Percentiles rank a stretch among this genome's conserved stretches.
These are phyloP conservation scores for Fusarium mangiferae DNA, from an alignment of 2,329 filamentous ascomycete species.

Conservation along the genomic window DNA sequence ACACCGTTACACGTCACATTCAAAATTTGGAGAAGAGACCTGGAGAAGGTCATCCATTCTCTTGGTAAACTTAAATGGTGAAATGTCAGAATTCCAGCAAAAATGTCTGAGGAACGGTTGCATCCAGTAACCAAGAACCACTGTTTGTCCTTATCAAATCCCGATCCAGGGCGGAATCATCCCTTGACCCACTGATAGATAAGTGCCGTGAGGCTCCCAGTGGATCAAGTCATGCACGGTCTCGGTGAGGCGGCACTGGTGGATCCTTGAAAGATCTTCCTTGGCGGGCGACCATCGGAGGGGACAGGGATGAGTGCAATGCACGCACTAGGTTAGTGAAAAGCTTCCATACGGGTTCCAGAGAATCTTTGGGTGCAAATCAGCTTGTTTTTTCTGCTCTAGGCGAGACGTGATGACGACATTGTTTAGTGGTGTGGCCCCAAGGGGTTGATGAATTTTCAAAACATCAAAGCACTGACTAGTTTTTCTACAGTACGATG, in stretches of 20 bases:
- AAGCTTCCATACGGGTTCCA: constrained; percentile 8
- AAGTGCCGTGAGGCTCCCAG: constrained; percentile 19
- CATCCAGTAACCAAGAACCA: background rate
- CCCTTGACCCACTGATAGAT: constrained; percentile 18
- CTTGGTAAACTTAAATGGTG: background rate
- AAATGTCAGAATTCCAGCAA: background rate
- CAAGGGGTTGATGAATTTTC: background rate
- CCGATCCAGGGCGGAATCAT: background rate
- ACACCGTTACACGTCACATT: background rate
- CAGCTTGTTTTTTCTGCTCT: background rate
- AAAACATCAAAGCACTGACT: background rate
- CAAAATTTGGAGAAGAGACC: background rate
- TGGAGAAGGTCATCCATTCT: background rate
- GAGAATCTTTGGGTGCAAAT: background rate
- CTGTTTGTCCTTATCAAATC: background rate
- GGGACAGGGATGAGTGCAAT: background rate
- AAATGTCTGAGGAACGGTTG: background rate
- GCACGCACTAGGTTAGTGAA: constrained; percentile 3
- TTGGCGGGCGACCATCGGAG: constrained; percentile 3
- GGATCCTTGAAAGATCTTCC: constrained; percentile 16
- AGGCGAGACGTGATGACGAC: constrained; percentile 9
- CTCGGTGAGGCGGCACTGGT: constrained; percentile 16
- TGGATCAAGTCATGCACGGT: constrained; percentile 1
- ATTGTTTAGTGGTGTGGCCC: background rate
- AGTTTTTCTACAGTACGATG: background rate